These are phyloP conservation scores for Zhuliangozyma parablackwelliae DNA, from an alignment of 1,139 yeast genomes.

Conservation along the genomic window DNA sequence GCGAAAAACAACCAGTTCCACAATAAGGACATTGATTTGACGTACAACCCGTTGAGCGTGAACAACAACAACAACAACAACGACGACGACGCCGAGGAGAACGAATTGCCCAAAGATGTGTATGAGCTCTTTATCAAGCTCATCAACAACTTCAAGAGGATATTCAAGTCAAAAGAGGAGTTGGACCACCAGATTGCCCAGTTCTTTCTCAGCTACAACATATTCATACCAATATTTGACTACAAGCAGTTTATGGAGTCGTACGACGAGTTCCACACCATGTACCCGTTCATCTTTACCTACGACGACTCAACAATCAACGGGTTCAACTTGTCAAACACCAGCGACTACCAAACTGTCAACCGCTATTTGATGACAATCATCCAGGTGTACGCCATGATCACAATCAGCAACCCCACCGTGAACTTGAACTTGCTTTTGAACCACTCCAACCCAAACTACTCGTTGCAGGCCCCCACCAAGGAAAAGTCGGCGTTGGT, in stretches of 20 bases:
- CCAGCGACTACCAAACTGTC: constrained; percentile 45
- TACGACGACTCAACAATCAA: constrained; percentile 48
- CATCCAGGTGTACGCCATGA: constrained; percentile 45
- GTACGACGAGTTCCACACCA: constrained; percentile 54
- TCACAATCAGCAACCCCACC: constrained; percentile 46
- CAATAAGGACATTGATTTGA: constrained; percentile 38
- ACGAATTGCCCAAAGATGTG: constrained; percentile 36
- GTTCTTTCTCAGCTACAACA: constrained; percentile 54
- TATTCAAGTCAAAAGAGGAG: constrained; percentile 41
- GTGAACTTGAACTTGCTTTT: constrained; percentile 38
- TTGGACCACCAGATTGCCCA: constrained; percentile 51
- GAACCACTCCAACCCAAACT: constrained; percentile 37
- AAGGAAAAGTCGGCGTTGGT: constrained; percentile 13
- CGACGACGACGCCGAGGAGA: constrained; percentile 3
- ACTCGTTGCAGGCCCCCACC: constrained; percentile 16
- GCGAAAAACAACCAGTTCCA: constrained; percentile 36
- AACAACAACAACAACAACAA: constrained; percentile 3
- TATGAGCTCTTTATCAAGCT: constrained; percentile 44
- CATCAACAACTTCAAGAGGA: constrained; percentile 43
- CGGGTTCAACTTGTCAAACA: constrained; percentile 46
- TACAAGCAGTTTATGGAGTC: constrained; percentile 53
- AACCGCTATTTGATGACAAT: constrained; percentile 47
- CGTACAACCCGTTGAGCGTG: constrained; percentile 43
- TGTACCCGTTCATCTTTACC: constrained; percentile 50
- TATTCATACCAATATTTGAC: constrained; percentile 59